Conservation (phyloP, 805 yeast species). For the Cyberlindnera maritima region DNA sequence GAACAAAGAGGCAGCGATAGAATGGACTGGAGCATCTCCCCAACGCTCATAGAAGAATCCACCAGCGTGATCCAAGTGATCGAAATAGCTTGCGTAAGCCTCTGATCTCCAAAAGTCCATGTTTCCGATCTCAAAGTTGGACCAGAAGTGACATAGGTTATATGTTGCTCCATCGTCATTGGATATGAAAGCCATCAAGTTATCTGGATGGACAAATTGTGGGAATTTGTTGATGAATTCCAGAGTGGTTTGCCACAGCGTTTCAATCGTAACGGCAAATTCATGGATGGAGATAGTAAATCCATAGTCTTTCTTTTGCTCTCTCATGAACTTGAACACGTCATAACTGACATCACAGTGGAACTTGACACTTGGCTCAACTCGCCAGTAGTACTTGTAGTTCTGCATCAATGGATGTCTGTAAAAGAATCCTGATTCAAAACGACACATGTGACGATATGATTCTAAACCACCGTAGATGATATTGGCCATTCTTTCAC, state of each 20-base stretch:
- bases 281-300: conserved; percentile 80
- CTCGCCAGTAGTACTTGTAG: conserved; percentile 94
- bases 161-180: conserved; percentile 70
- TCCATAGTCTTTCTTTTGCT: conserved; percentile 69
- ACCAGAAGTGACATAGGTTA: conserved; percentile 88
- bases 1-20: conserved; percentile 81
- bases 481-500: conserved; percentile 51
- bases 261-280: conserved; percentile 65
- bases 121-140: conserved; percentile 81
- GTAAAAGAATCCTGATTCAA: conserved; percentile 86
- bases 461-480: conserved; percentile 67
- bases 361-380: conserved; percentile 80
- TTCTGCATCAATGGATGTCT: conserved; percentile 70
- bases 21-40: conserved; percentile 95
- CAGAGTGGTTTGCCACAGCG: conserved; percentile 72
- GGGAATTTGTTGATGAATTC: conserved; percentile 60
- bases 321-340: conserved; percentile 78
- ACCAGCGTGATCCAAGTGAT: conserved; percentile 72
- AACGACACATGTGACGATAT: conserved; percentile 91
- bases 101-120: conserved; percentile 72
- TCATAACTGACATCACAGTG: conserved; percentile 83
- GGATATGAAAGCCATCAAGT: conserved; percentile 67
- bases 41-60: conserved; percentile 93
- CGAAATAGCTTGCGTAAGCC: conserved; percentile 69
- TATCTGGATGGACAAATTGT: conserved; percentile 54